Conservation (phyloP, 2,329 filamentous ascomycete species). For the Xylaria sp. region DNA sequence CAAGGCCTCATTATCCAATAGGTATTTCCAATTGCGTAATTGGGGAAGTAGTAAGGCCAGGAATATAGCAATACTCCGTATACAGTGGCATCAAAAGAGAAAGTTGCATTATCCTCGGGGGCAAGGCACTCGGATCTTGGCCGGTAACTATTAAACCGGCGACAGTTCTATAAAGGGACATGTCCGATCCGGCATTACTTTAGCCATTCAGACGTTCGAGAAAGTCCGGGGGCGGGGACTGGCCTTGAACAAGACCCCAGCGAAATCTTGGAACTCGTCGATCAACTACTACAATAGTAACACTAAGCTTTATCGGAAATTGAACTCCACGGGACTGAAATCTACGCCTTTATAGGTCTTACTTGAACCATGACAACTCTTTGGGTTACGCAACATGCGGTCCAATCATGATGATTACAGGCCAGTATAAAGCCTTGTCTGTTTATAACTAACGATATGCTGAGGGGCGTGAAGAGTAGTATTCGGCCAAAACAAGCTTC, state of each 20-base stretch:
- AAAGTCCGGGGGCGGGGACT: slow-evolving; percentile 3
- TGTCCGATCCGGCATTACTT: neutral
- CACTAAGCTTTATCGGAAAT: neutral
- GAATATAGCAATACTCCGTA: neutral
- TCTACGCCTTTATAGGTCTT: neutral
- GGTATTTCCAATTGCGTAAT: neutral
- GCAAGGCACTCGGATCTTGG: neutral
- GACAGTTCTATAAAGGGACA: neutral
- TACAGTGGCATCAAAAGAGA: neutral
- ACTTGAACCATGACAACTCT: neutral
- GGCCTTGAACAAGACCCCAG: neutral
- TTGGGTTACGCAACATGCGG: neutral
- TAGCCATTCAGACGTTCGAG: neutral
- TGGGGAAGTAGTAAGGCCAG: neutral
- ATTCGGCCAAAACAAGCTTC: slow-evolving; percentile 9
- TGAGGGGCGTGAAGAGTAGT: neutral
- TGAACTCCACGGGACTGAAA: neutral
- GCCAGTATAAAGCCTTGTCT: neutral
- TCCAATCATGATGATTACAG: neutral
- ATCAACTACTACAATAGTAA: slow-evolving; percentile 1
- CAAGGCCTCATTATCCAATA: slow-evolving; percentile 10
- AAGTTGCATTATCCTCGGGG: neutral
- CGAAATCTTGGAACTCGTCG: neutral
- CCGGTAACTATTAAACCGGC: neutral
- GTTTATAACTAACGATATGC: neutral